phyloP scores from a whole-genome alignment of 208 protist species.

The Leishmania amazonensis region DNA sequence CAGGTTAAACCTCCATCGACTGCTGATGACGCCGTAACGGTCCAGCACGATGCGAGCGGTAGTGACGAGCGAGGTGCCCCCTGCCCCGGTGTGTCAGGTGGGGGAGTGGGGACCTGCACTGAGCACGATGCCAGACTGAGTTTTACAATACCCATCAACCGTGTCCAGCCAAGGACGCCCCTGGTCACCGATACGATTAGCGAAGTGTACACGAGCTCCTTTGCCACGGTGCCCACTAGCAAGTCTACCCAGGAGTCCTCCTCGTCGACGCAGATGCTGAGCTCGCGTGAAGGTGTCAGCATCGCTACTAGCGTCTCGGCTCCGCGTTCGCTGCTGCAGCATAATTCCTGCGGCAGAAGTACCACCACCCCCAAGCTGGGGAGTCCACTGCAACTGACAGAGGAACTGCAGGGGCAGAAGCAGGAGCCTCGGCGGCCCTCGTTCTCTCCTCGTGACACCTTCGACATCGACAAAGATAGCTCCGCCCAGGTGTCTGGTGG shows the following conservation, averaged over 20 bases:
- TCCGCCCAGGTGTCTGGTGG: background rate
- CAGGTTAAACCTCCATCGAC: background rate
- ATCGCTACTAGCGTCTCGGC: background rate
- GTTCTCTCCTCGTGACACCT: background rate
- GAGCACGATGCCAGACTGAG: background rate
- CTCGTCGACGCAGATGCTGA: background rate
- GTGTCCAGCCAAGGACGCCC: background rate
- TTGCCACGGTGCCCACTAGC: background rate
- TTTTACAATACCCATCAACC: background rate
- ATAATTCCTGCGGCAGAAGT: background rate
- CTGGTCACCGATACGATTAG: background rate
- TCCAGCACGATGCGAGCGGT: background rate
- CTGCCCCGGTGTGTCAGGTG: background rate
- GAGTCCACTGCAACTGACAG: background rate
- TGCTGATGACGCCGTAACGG: background rate
- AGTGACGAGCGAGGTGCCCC: background rate
- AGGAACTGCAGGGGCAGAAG: background rate
- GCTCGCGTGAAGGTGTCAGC: background rate
- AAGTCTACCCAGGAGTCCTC: slow-evolving; percentile 5
- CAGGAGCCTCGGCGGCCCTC: background rate
- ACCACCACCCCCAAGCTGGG: background rate
- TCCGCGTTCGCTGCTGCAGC: background rate
- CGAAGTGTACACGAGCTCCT: background rate
- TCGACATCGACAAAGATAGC: background rate
- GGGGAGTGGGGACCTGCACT: background rate